phyloP scores from a whole-genome alignment of 192 early-diverging fungal genomes.

The Rhizoclosmatium globosum region DNA sequence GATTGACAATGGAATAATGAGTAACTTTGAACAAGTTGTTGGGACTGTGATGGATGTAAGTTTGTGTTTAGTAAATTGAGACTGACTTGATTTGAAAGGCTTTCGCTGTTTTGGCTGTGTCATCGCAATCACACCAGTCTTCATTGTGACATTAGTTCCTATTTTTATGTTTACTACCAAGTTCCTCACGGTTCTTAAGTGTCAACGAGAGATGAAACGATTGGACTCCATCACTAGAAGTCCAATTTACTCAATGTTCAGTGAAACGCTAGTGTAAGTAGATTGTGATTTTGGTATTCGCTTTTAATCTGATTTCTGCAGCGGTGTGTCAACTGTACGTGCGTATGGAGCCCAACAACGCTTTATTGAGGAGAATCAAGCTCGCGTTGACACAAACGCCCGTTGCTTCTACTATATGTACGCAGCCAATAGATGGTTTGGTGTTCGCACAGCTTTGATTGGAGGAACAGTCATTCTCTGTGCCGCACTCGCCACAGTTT shows the following conservation, averaged over 20 bases:
- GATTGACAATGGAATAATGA: slow-evolving; percentile 65
- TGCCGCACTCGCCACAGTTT: slow-evolving; percentile 38
- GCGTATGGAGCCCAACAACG: slow-evolving; percentile 51
- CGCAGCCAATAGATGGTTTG: slow-evolving; percentile 74
- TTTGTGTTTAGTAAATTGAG: not conserved
- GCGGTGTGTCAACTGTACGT: slow-evolving; percentile 52
- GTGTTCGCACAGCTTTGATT: slow-evolving; percentile 75
- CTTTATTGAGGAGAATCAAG: slow-evolving; percentile 40
- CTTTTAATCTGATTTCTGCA: slow-evolving; percentile 1
- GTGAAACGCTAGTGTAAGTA: slow-evolving; percentile 65
- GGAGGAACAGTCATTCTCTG: slow-evolving; percentile 70
- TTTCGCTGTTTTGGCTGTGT: slow-evolving; percentile 39
- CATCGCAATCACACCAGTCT: slow-evolving; percentile 69
- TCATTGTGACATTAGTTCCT: slow-evolving; percentile 69
- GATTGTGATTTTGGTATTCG: not conserved
- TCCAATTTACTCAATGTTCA: slow-evolving; percentile 84
- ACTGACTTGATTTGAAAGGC: slow-evolving; percentile 4
- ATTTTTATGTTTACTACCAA: slow-evolving; percentile 67
- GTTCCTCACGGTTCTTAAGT: slow-evolving; percentile 78
- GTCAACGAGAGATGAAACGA: slow-evolving; percentile 90
- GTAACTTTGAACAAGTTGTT: slow-evolving; percentile 30
- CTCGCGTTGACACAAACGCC: slow-evolving; percentile 74
- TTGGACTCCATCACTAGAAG: slow-evolving; percentile 79
- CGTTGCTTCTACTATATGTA: slow-evolving; percentile 87
- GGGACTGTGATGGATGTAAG: slow-evolving; percentile 30